A percentile compares a stretch with the other conserved stretches of the same genome.
These are phyloP conservation scores for Proteromonas lacertae DNA, from an alignment of 352 stramenopile species.

Conservation along the genomic window DNA sequence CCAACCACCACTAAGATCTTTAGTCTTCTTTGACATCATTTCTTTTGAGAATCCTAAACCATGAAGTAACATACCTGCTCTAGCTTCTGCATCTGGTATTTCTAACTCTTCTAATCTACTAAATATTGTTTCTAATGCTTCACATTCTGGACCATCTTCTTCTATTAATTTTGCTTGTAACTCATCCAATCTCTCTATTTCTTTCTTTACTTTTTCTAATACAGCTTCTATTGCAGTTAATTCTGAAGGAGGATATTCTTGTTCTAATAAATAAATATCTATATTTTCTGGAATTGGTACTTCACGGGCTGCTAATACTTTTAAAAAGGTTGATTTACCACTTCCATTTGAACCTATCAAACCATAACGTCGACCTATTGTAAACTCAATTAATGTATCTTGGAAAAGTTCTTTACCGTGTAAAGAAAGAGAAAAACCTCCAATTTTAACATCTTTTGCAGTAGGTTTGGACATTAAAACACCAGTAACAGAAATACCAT, in stretches of 20 bases:
- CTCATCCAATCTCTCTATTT: constrained; percentile 8
- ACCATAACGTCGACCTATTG: constrained; percentile 81
- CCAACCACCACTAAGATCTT: constrained; percentile 71
- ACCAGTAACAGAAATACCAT: neutral
- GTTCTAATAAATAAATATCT: constrained; percentile 11
- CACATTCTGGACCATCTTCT: constrained; percentile 8
- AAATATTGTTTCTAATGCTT: constrained; percentile 55
- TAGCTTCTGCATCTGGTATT: constrained; percentile 45
- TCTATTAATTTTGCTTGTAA: constrained; percentile 8
- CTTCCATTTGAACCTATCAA: constrained; percentile 80
- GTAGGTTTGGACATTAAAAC: neutral
- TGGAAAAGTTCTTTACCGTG: constrained; percentile 55
- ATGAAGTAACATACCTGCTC: constrained; percentile 58
- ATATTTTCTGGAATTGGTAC: constrained; percentile 12
- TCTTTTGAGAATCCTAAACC: constrained; percentile 78
- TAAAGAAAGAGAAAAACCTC: constrained; percentile 35
- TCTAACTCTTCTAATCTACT: constrained; percentile 73
- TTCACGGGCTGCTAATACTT: constrained; percentile 53
- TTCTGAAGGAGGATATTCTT: constrained; percentile 9
- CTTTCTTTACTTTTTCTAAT: constrained; percentile 5
- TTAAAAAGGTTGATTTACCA: constrained; percentile 82
- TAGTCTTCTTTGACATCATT: constrained; percentile 32
- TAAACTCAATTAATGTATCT: constrained; percentile 71
- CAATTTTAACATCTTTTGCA: constrained; percentile 28
- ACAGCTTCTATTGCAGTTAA: constrained; percentile 11